Evolutionary conservation across 2,329 filamentous ascomycete species (phyloP).

Genomic region (Paracamarosporium sp.): DNA sequence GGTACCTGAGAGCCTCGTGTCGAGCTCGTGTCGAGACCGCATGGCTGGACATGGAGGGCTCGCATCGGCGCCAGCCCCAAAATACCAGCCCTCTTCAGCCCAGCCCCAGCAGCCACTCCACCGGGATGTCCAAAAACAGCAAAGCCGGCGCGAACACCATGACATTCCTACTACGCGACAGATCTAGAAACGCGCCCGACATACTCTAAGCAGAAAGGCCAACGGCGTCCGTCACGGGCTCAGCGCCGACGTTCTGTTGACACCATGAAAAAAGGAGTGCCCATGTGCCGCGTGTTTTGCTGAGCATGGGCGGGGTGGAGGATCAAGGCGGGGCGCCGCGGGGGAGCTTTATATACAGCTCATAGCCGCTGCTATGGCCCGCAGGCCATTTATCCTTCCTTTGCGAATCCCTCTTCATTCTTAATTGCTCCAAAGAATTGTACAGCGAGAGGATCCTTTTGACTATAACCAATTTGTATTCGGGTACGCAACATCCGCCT

Average conservation of each 20-base stretch:
- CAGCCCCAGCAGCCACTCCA: neutral
- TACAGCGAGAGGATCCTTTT: neutral
- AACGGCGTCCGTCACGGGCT: constrained; percentile 3
- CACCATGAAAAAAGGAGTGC: constrained; percentile 1
- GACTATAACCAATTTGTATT: neutral
- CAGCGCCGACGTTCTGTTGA: neutral
- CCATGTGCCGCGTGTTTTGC: neutral
- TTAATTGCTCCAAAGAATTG: neutral
- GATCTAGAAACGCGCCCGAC: neutral
- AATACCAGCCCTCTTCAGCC: neutral
- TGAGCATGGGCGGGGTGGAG: constrained; percentile 14
- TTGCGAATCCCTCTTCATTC: neutral
- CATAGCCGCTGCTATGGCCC: constrained; percentile 15
- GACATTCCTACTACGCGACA: constrained; percentile 5
- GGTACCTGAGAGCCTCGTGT: constrained; percentile 9
- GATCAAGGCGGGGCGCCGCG: constrained; percentile 30
- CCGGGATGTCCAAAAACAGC: constrained; percentile 25
- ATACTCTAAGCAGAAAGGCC: neutral
- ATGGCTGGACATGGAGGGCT: constrained; percentile 23
- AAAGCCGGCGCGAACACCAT: constrained; percentile 27
- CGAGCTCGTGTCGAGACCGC: constrained; percentile 19
- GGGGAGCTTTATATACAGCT: constrained; percentile 31
- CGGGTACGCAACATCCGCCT: neutral
- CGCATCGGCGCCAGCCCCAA: constrained; percentile 4
- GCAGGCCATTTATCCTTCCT: constrained; percentile 4